A percentile compares a stretch with the other conserved stretches of the same genome.
Conservation (phyloP, 176 grass and related monocot species). For the sorghum (Sorghum bicolor) region Sorghum_bicolor_NCBIv3 NC_012873.2:54119001-54119500, state of each 20-base stretch:
- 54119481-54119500: too few species aligned
- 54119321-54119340: not conserved
- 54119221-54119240: not conserved
- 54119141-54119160: not conserved
- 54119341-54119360: too few species aligned
- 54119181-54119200: not conserved
- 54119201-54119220: not conserved
- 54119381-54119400: not conserved
- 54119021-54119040: too few species aligned
- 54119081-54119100: too few species aligned
- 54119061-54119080: too few species aligned
- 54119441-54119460: too few species aligned
- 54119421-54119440: too few species aligned
- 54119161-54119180: constrained; percentile 17
- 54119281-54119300: constrained; percentile 54
- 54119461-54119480: too few species aligned
- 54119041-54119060: too few species aligned
- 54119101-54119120: too few species aligned
- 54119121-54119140: too few species aligned
- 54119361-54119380: not conserved
- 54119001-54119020: too few species aligned
- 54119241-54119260: constrained; percentile 33
- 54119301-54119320: constrained; percentile 61
- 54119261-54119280: constrained; percentile 56
- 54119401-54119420: not conserved